These are phyloP conservation scores for Pseudognaphalium luteoalbum DNA, from an alignment of 129 eudicot species.

Conservation along the genomic window DNA sequence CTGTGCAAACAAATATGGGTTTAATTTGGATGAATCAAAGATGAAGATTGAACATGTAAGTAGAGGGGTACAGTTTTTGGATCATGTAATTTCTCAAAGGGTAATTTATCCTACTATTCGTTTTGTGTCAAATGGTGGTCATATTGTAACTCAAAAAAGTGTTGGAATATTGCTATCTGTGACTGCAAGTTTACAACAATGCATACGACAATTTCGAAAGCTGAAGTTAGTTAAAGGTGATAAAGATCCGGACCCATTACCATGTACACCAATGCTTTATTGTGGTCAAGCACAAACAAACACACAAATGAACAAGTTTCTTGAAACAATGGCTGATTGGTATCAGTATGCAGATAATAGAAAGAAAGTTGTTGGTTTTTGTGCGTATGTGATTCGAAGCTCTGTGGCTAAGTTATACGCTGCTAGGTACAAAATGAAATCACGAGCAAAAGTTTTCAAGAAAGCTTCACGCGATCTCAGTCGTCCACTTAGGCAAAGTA, in stretches of 20 bases:
- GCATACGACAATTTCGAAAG: conserved; percentile 75
- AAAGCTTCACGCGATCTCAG: conserved; percentile 79
- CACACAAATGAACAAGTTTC: conserved; percentile 91
- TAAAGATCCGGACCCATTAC: conserved; percentile 92
- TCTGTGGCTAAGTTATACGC: conserved; percentile 93
- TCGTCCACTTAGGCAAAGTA: conserved; percentile 72
- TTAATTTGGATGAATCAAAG: conserved; percentile 61
- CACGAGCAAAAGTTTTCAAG: conserved; percentile 92
- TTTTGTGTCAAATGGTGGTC: conserved; percentile 82
- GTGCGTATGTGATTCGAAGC: conserved; percentile 74
- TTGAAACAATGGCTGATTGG: conserved; percentile 97
- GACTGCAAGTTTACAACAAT: conserved; percentile 85
- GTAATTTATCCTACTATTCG: conserved; percentile 89
- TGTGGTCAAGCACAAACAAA: conserved; percentile 96
- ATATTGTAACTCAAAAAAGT: conserved; percentile 82
- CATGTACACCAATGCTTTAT: conserved; percentile 91
- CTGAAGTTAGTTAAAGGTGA: conserved; percentile 78
- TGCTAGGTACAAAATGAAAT: conserved; percentile 87
- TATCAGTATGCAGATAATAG: conserved; percentile 89
- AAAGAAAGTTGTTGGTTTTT: conserved; percentile 79
- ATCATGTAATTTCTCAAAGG: conserved; percentile 76
- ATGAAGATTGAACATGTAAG: conserved; percentile 82
- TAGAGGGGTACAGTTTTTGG: conserved; percentile 81
- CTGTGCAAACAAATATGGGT: conserved; percentile 55
- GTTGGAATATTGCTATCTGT: conserved; percentile 87